Conservation (phyloP, 768 basidiomycete species). For the Pulveroboletus ravenelii region DNA sequence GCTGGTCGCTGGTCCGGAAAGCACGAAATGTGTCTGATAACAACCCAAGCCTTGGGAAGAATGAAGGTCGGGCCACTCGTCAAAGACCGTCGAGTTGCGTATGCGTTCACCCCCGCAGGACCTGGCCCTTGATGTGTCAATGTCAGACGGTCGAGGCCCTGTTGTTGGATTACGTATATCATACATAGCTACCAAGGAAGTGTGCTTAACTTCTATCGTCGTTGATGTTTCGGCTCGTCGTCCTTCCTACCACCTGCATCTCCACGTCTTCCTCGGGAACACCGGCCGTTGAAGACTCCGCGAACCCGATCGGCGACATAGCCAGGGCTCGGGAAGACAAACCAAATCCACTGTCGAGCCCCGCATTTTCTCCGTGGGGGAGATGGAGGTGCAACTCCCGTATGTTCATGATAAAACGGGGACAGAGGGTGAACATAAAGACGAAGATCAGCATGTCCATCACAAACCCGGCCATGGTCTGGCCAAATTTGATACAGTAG, state of each 20-base stretch:
- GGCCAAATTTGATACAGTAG: constrained; percentile 8
- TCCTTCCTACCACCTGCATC: background rate
- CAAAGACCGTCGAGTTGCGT: too few species aligned
- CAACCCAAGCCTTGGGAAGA: too few species aligned
- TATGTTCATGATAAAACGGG: constrained; percentile 19
- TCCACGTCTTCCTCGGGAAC: background rate
- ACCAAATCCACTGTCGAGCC: constrained; percentile 16
- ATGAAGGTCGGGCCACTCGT: too few species aligned
- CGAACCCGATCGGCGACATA: background rate
- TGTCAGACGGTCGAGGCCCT: too few species aligned
- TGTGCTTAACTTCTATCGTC: too few species aligned
- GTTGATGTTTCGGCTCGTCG: too few species aligned
- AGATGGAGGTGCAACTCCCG: constrained; percentile 4
- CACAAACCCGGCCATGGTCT: background rate
- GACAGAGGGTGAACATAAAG: constrained; percentile 7
- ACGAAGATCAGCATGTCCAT: background rate
- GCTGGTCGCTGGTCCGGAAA: too few species aligned
- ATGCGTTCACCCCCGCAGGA: too few species aligned
- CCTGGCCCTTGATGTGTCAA: too few species aligned
- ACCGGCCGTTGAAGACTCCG: background rate
- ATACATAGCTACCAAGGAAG: background rate
- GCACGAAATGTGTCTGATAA: too few species aligned
- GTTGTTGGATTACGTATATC: too few species aligned
- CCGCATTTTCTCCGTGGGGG: background rate
- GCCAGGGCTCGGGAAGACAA: background rate